These are phyloP conservation scores for Cytospora chrysosperma DNA, from an alignment of 2,329 filamentous ascomycete species.

Conservation along the genomic window DNA sequence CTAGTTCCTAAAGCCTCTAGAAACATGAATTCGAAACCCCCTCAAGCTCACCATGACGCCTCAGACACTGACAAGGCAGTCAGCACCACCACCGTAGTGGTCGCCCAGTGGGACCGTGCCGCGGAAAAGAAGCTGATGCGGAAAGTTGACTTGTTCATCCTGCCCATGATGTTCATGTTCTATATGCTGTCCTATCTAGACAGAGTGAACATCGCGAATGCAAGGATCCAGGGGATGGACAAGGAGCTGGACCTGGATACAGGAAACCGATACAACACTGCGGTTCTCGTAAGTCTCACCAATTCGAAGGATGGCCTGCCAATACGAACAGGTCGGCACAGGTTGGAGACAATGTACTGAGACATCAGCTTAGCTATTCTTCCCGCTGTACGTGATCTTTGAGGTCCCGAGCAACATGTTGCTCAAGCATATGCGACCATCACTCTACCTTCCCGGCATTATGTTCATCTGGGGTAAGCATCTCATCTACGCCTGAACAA, in stretches of 20 bases:
- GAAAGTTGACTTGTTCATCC: constrained; percentile 54
- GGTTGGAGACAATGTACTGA: constrained; percentile 46
- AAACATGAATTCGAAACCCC: no score
- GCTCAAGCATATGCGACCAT: constrained; percentile 71
- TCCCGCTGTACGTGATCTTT: constrained; percentile 75
- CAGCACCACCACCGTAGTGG: no score
- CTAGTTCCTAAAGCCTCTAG: no score
- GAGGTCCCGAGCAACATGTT: constrained; percentile 77
- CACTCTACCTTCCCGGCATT: constrained; percentile 72
- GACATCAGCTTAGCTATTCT: constrained; percentile 76
- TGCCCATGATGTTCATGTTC: constrained; percentile 64
- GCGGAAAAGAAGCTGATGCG: constrained; percentile 57
- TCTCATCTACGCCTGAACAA: no score
- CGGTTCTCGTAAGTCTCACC: no score
- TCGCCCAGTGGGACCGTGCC: no score
- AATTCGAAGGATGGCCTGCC: no score
- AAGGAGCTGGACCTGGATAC: constrained; percentile 39
- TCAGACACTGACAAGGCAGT: no score
- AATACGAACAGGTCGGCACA: no score
- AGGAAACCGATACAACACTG: no score
- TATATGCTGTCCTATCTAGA: constrained; percentile 71
- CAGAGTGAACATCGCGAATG: constrained; percentile 64
- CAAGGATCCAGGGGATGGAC: constrained; percentile 60
- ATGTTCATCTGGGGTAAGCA: constrained; percentile 60
- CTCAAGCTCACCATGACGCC: no score